Evolutionary conservation across 371 early-diverging fungal species (phyloP).

Genomic region (Syncephalastrum sp.): DNA sequence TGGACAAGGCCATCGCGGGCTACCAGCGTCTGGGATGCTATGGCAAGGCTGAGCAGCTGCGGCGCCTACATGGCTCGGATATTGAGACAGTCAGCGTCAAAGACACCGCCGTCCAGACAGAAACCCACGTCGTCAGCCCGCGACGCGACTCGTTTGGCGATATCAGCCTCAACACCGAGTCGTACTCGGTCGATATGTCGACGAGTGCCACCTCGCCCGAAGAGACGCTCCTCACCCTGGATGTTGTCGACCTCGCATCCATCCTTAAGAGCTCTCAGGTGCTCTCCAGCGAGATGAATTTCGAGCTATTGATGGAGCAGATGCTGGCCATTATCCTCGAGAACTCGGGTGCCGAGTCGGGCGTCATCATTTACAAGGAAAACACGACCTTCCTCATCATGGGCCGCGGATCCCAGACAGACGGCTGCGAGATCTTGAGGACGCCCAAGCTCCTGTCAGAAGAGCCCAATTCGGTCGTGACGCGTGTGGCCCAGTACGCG

Average conservation of each 20-base stretch:
- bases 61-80: slow-evolving; percentile 5
- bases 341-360: slow-evolving; percentile 47
- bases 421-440: slow-evolving; percentile 36
- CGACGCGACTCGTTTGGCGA: slow-evolving; percentile 24
- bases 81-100: background rate
- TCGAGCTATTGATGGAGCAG: slow-evolving; percentile 49
- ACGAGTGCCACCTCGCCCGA: slow-evolving; percentile 24
- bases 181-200: slow-evolving; percentile 17
- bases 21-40: slow-evolving; percentile 36
- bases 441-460: slow-evolving; percentile 36
- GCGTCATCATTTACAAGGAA: slow-evolving; percentile 49
- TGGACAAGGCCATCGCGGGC: slow-evolving; percentile 33
- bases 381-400: slow-evolving; percentile 39
- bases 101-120: slow-evolving; percentile 25
- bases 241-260: slow-evolving; percentile 47
- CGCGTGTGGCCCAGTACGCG: slow-evolving; percentile 40
- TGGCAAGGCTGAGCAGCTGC: slow-evolving; percentile 37
- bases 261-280: slow-evolving; percentile 52
- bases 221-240: slow-evolving; percentile 40
- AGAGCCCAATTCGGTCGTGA: slow-evolving; percentile 36
- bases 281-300: slow-evolving; percentile 56
- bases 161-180: slow-evolving; percentile 19
- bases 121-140: slow-evolving; percentile 13
- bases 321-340: slow-evolving; percentile 52
- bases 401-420: slow-evolving; percentile 38